Conservation (phyloP, 257 asterid genomes). For the Solanum lycopersicoides region DNA sequence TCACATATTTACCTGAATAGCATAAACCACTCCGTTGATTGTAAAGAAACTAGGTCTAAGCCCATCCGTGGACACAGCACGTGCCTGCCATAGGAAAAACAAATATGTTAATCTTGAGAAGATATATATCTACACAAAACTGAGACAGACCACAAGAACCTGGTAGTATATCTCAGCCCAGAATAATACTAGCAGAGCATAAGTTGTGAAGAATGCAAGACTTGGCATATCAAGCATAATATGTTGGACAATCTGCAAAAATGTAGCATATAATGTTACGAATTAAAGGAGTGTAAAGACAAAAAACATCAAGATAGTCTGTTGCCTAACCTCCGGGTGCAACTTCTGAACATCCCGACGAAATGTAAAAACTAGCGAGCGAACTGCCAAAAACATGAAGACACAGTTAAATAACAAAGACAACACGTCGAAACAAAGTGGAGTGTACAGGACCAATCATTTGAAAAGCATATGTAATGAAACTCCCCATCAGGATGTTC, state of each 20-base stretch:
- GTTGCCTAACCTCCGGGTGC: constrained; percentile 62
- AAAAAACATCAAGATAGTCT: not conserved
- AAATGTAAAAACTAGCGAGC: constrained; percentile 59
- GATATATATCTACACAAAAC: not conserved
- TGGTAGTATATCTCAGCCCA: constrained; percentile 98
- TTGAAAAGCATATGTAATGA: not conserved
- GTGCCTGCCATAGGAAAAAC: constrained; percentile 46
- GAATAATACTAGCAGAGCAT: constrained; percentile 82
- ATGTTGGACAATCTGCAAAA: constrained; percentile 75
- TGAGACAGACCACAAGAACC: constrained; percentile 29
- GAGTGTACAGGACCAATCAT: not conserved
- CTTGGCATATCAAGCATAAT: constrained; percentile 92
- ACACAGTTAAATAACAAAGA: not conserved
- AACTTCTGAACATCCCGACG: constrained; percentile 69
- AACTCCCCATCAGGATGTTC: not conserved
- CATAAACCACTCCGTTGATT: constrained; percentile 69
- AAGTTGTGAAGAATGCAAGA: constrained; percentile 92
- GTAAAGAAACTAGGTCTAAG: constrained; percentile 81
- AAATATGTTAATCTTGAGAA: not conserved
- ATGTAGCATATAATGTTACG: not conserved
- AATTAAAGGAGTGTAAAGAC: not conserved
- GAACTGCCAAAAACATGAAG: constrained; percentile 35
- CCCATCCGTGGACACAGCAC: constrained; percentile 93
- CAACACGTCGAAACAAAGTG: not conserved
- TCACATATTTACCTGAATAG: constrained; percentile 54